These are phyloP conservation scores for Ganoderma lingzhi DNA, from an alignment of 1,284 basidiomycete genomes.

Conservation along the genomic window DNA sequence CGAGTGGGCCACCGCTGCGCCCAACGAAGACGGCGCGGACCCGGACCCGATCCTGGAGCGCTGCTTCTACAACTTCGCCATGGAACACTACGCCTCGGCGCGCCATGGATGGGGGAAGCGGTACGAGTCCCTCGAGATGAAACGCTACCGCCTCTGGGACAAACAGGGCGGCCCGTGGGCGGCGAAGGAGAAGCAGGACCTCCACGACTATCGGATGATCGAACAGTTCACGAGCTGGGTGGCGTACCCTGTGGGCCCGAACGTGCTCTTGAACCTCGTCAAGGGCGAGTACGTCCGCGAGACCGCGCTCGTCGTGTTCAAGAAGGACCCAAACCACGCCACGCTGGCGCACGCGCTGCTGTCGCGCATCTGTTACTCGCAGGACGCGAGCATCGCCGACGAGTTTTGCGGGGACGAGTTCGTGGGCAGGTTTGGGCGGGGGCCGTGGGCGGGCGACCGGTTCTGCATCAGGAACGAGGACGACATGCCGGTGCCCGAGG, in stretches of 20 bases:
- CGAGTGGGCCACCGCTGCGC: neutral
- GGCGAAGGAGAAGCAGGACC: too few species aligned
- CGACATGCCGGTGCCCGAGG: constrained; percentile 6
- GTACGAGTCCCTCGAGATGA: too few species aligned
- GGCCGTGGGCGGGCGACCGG: constrained; percentile 39
- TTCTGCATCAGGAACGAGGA: constrained; percentile 40
- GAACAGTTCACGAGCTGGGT: neutral
- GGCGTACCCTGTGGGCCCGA: neutral
- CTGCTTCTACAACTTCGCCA: neutral
- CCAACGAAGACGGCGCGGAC: neutral
- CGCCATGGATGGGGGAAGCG: too few species aligned
- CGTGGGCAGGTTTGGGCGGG: constrained; percentile 17
- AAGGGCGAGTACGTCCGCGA: constrained; percentile 16
- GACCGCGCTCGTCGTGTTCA: neutral
- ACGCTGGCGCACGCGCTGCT: constrained; percentile 27
- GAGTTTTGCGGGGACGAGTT: constrained; percentile 7
- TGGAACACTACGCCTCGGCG: neutral
- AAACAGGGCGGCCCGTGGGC: too few species aligned
- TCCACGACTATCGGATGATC: neutral
- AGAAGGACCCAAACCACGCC: neutral
- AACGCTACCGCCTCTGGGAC: too few species aligned
- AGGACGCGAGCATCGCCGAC: constrained; percentile 17
- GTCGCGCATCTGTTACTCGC: constrained; percentile 32
- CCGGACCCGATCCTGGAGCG: neutral
- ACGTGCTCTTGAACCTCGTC: constrained; percentile 8